Conservation (phyloP, 163 green algal genomes). For the Chlorella variabilis region DNA sequence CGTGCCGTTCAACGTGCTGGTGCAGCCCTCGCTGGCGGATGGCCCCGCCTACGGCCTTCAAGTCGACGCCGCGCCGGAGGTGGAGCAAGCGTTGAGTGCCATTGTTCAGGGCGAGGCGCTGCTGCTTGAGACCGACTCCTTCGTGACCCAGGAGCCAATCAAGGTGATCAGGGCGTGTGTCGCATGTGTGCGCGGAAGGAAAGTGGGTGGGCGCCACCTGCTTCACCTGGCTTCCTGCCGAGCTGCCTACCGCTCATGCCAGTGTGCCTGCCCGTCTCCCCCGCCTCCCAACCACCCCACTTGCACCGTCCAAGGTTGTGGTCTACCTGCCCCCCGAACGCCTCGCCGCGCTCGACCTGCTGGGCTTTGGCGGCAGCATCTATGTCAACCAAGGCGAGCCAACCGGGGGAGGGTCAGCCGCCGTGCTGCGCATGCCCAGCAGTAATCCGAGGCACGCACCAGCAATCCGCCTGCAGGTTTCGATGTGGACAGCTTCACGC, state of each 20-base stretch:
- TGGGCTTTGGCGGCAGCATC: background rate
- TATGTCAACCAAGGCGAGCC: slow-evolving; percentile 22
- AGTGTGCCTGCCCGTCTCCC: background rate
- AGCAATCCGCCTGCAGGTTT: slow-evolving; percentile 12
- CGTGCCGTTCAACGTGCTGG: slow-evolving; percentile 34
- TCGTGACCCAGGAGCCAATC: slow-evolving; percentile 34
- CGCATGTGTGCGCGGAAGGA: background rate
- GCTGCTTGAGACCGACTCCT: background rate
- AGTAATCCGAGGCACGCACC: background rate
- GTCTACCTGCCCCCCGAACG: slow-evolving; percentile 25
- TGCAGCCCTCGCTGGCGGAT: background rate
- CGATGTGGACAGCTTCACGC: background rate
- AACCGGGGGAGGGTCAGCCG: too few species aligned
- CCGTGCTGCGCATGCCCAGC: background rate
- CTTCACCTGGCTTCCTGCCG: background rate
- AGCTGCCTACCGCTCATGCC: background rate
- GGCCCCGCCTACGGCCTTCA: slow-evolving; percentile 9
- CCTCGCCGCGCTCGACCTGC: slow-evolving; percentile 8
- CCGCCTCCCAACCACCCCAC: background rate
- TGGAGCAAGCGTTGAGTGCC: background rate
- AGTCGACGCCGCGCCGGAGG: slow-evolving; percentile 10
- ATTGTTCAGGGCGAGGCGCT: slow-evolving; percentile 11
- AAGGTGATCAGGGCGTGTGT: slow-evolving; percentile 24
- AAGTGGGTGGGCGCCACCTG: background rate
- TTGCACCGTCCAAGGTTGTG: slow-evolving; percentile 1